Evolutionary conservation across 495 filamentous ascomycete species (phyloP).

Genomic region (Amorphotheca resinae): DNA sequence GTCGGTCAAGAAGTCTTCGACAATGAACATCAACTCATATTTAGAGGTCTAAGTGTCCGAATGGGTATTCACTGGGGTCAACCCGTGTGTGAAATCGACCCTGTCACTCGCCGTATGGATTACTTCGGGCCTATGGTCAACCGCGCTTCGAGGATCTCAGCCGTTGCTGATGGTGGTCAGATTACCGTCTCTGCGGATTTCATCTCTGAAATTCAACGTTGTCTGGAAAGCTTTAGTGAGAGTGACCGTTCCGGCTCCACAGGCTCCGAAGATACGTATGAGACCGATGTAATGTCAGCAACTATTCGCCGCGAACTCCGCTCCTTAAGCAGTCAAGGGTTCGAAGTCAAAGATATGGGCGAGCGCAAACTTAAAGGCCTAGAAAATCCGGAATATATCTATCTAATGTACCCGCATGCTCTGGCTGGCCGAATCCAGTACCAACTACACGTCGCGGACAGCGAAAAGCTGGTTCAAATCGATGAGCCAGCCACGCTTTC

Average conservation of each 20-base stretch:
- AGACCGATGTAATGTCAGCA: slow-evolving; percentile 55
- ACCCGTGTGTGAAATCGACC: slow-evolving; percentile 89
- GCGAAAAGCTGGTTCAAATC: slow-evolving; percentile 6
- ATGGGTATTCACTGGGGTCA: slow-evolving; percentile 97
- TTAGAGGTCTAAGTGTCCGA: slow-evolving; percentile 81
- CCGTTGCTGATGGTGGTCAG: slow-evolving; percentile 92
- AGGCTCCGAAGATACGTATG: slow-evolving; percentile 54
- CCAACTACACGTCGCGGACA: slow-evolving; percentile 28
- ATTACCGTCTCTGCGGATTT: slow-evolving; percentile 95
- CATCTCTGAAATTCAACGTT: slow-evolving; percentile 87
- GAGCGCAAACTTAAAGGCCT: slow-evolving; percentile 89
- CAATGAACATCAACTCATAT: slow-evolving; percentile 78
- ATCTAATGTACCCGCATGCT: slow-evolving; percentile 81
- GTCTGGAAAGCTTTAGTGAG: slow-evolving; percentile 73
- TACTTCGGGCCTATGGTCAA: slow-evolving; percentile 99
- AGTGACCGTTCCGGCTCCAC: slow-evolving; percentile 54
- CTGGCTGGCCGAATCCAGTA: slow-evolving; percentile 66
- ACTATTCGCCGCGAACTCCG: slow-evolving; percentile 80
- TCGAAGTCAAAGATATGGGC: slow-evolving; percentile 92
- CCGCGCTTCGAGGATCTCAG: slow-evolving; percentile 81
- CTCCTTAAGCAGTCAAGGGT: slow-evolving; percentile 79
- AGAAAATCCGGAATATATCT: slow-evolving; percentile 93
- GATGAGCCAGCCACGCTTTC: slow-evolving; percentile 18
- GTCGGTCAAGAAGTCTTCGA: slow-evolving; percentile 74
- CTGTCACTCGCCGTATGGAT: slow-evolving; percentile 95